phyloP scores from a whole-genome alignment of 2,329 filamentous ascomycete genomes.

The Teratosphaeriaceae sp. region DNA sequence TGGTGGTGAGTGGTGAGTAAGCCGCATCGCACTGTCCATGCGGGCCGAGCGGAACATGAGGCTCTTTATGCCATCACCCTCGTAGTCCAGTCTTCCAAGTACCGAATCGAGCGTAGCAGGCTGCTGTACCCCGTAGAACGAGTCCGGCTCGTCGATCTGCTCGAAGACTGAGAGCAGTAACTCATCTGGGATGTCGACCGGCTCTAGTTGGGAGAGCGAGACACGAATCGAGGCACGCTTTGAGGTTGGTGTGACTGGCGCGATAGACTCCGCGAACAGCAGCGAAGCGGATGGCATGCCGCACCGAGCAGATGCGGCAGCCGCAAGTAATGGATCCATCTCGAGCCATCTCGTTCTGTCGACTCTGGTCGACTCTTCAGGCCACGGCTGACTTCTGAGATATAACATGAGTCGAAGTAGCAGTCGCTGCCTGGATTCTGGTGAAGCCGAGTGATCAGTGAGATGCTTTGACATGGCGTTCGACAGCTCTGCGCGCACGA shows the following conservation, averaged over 20 bases:
- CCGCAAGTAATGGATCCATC: conserved; percentile 64
- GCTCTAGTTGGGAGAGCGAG: conserved; percentile 28
- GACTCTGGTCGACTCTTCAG: conserved; percentile 68
- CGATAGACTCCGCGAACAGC: conserved; percentile 65
- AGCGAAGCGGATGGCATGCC: conserved; percentile 84
- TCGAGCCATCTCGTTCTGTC: conserved; percentile 82
- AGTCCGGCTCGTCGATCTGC: conserved; percentile 90
- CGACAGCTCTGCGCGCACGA: conserved; percentile 58
- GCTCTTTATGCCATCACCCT: conserved; percentile 78
- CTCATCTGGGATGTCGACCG: conserved; percentile 48
- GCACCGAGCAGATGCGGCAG: conserved; percentile 66
- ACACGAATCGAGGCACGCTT: conserved; percentile 20
- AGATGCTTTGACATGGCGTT: conserved; percentile 60
- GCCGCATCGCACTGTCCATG: conserved; percentile 76
- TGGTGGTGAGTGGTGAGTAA: conserved; percentile 46
- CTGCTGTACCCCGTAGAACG: conserved; percentile 87
- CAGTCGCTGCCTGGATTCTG: conserved; percentile 61
- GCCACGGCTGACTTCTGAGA: conserved; percentile 70
- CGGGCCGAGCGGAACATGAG: conserved; percentile 86
- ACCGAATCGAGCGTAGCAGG: conserved; percentile 70
- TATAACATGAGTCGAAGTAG: conserved; percentile 78
- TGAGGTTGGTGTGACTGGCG: conserved; percentile 9
- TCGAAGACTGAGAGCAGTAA: conserved; percentile 78
- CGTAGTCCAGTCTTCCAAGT: conserved; percentile 77
- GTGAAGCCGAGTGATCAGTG: conserved; percentile 33